These are phyloP conservation scores for Acacia confusa DNA, from an alignment of 306 rosid species.

Conservation along the genomic window DNA sequence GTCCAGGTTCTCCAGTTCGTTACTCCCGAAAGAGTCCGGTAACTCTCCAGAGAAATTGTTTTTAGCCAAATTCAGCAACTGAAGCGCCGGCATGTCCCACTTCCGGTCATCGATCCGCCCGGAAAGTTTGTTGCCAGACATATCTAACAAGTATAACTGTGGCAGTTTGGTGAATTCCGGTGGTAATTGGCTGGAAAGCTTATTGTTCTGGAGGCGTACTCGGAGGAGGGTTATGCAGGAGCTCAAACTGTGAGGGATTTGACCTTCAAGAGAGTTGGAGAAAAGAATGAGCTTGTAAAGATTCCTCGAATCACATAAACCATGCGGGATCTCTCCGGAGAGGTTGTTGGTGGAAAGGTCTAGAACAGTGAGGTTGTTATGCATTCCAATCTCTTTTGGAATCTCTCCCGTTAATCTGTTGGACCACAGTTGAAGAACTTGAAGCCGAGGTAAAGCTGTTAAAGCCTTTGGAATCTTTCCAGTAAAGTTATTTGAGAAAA, in stretches of 20 bases:
- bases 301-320: constrained; percentile 44
- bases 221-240: constrained; percentile 54
- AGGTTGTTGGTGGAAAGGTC: constrained; percentile 65
- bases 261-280: constrained; percentile 55
- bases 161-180: constrained; percentile 45
- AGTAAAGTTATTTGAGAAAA: constrained; percentile 53
- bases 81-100: constrained; percentile 77
- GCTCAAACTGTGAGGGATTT: constrained; percentile 38
- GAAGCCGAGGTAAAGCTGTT: constrained; percentile 51
- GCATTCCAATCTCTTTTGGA: constrained; percentile 51
- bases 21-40: constrained; percentile 60
- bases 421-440: constrained; percentile 72
- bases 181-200: constrained; percentile 49
- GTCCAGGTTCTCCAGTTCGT: constrained; percentile 61
- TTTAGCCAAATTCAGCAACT: constrained; percentile 72
- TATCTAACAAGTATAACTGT: constrained; percentile 62
- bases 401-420: constrained; percentile 60
- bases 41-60: constrained; percentile 62
- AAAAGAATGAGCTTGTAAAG: constrained; percentile 71
- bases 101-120: constrained; percentile 57
- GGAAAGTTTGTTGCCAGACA: constrained; percentile 65
- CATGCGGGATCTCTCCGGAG: constrained; percentile 48
- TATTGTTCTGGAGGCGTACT: constrained; percentile 80
- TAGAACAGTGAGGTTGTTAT: constrained; percentile 55
- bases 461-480: constrained; percentile 55